Evolutionary conservation across 345 rosid species (phyloP).

Genomic region (Acer negundo): DNA sequence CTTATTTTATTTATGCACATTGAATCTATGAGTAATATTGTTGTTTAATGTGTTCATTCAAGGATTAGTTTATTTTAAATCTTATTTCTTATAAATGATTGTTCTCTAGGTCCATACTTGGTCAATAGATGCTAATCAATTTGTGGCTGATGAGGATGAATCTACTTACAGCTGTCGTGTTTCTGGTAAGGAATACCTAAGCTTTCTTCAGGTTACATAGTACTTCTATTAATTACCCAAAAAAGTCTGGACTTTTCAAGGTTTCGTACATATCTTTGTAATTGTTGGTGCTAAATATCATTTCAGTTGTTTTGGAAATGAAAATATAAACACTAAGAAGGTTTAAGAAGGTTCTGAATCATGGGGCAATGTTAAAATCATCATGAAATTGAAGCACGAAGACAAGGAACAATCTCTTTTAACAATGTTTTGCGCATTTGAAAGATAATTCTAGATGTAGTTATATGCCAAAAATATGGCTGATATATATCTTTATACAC

Average conservation of each 20-base stretch:
- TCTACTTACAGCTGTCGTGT: constrained; percentile 83
- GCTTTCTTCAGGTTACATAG: constrained; percentile 6
- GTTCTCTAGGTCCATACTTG: constrained; percentile 69
- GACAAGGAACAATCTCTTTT: neutral
- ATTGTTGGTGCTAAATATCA: neutral
- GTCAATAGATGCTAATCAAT: constrained; percentile 87
- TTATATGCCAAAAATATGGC: no score
- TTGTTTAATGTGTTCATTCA: neutral
- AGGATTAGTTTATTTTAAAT: neutral
- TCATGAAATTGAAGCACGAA: neutral
- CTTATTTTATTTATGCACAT: neutral
- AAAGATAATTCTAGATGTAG: neutral
- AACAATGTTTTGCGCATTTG: neutral
- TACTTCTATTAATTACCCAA: neutral
- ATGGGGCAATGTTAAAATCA: neutral
- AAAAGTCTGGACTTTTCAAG: neutral
- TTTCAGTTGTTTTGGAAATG: neutral
- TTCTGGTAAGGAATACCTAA: constrained; percentile 59
- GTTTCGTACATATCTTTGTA: neutral
- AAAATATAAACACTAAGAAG: neutral
- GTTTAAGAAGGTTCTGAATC: neutral
- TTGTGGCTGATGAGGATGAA: constrained; percentile 93
- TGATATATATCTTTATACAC: neutral
- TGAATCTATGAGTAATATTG: neutral
- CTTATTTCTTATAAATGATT: constrained; percentile 15